Evolutionary conservation across 139 green algal species (phyloP).

Genomic region (Eudorina sp.): DNA sequence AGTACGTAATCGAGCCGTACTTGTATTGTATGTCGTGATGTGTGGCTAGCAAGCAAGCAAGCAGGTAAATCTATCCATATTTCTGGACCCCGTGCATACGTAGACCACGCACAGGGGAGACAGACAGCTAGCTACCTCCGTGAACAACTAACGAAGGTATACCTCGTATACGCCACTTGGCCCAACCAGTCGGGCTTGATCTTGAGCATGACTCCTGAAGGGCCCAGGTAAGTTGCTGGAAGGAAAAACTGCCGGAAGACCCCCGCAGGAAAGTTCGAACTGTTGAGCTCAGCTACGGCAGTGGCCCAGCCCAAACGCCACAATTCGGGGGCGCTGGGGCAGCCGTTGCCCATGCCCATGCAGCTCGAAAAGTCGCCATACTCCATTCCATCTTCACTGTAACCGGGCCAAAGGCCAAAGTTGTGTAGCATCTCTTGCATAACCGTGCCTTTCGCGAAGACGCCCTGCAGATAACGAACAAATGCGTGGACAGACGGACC

Average conservation of each 20-base stretch:
- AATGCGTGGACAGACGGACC: no score
- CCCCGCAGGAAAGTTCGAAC: not conserved
- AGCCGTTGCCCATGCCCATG: constrained; percentile 12
- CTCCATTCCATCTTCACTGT: not conserved
- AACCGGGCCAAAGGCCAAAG: not conserved
- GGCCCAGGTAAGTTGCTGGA: constrained; percentile 4
- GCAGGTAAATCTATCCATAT: no score
- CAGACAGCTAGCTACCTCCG: no score
- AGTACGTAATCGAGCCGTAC: no score
- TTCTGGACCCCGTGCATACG: no score
- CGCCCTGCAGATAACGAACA: no score
- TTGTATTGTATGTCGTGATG: no score
- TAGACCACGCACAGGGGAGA: no score
- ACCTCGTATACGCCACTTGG: not conserved
- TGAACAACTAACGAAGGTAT: no score
- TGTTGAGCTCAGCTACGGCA: not conserved
- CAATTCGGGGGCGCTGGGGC: constrained; percentile 19
- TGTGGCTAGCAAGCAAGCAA: no score
- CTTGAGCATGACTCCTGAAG: not conserved
- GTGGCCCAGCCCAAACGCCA: constrained; percentile 24
- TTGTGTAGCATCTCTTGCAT: constrained; percentile 22
- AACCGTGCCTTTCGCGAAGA: not conserved
- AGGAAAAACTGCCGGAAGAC: not conserved
- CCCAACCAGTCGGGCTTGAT: constrained; percentile 27
- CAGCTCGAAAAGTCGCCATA: not conserved